phyloP scores from a whole-genome alignment of 2,329 filamentous ascomycete genomes.

The Akanthomyces lecanii region DNA sequence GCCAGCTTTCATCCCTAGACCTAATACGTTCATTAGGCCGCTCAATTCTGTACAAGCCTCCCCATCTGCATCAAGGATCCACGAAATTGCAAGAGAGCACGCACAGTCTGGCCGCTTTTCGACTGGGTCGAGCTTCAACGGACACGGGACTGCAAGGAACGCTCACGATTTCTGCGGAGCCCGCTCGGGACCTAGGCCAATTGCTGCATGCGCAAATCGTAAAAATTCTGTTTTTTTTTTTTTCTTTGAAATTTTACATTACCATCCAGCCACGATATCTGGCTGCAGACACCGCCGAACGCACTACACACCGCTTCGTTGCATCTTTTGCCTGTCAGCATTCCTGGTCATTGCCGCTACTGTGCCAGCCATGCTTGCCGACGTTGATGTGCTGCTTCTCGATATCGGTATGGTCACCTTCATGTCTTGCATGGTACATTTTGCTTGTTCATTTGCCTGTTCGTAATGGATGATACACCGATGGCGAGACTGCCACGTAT shows the following conservation, averaged over 20 bases:
- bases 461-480: not conserved
- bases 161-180: slow-evolving; percentile 11
- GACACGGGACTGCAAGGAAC: slow-evolving; percentile 13
- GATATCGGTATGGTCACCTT: slow-evolving; percentile 32
- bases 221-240: not conserved
- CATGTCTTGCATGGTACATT: not conserved
- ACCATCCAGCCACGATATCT: not conserved
- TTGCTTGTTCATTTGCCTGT: not conserved
- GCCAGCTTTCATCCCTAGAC: not conserved
- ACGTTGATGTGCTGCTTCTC: slow-evolving; percentile 32
- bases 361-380: slow-evolving; percentile 24
- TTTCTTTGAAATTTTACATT: not conserved
- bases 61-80: slow-evolving; percentile 4
- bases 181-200: not conserved
- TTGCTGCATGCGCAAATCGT: not conserved
- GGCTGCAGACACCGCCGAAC: not conserved
- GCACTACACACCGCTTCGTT: slow-evolving; percentile 12
- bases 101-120: not conserved
- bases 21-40: not conserved
- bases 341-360: slow-evolving; percentile 7
- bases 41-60: not conserved
- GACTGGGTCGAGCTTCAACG: not conserved
- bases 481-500: slow-evolving; percentile 7
- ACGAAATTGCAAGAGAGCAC: not conserved
- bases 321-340: not conserved